Percentiles rank a stretch among this genome's conserved stretches.
These are phyloP conservation scores for Luffa aegyptiaca DNA, from an alignment of 306 rosid species.

Conservation along the genomic window DNA sequence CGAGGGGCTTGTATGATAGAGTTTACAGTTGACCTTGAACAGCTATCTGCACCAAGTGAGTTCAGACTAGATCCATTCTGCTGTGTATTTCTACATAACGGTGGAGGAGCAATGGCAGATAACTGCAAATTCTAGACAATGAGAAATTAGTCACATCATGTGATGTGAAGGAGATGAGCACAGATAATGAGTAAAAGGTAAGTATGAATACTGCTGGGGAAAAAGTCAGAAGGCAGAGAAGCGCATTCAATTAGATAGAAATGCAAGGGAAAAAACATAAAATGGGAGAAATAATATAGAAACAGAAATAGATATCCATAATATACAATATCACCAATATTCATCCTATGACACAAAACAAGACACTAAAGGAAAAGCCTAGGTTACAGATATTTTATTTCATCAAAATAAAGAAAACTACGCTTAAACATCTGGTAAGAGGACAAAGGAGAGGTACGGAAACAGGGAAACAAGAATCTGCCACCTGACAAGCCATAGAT, in stretches of 20 bases:
- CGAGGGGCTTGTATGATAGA: constrained; percentile 90
- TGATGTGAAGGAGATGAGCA: neutral
- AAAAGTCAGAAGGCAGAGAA: neutral
- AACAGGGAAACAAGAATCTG: neutral
- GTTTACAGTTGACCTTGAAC: constrained; percentile 73
- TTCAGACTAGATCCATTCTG: constrained; percentile 59
- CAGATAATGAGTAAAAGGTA: neutral
- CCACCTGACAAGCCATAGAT: neutral
- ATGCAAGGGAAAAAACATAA: neutral
- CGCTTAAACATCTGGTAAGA: neutral
- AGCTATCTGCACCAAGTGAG: constrained; percentile 49
- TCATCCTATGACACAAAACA: neutral
- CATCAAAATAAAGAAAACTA: neutral
- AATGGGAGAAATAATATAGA: neutral
- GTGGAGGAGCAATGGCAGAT: constrained; percentile 83
- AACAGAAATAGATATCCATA: neutral
- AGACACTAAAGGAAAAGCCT: neutral
- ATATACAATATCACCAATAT: neutral
- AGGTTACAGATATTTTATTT: neutral
- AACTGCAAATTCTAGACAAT: constrained; percentile 41
- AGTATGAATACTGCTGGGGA: neutral
- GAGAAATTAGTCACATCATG: constrained; percentile 12
- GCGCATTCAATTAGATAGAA: neutral
- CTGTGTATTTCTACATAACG: constrained; percentile 64
- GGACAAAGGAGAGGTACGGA: neutral